Base-by-base conservation (phyloP, 805 yeast species). In the Yamadazyma takamatsuzukensis region DNA sequence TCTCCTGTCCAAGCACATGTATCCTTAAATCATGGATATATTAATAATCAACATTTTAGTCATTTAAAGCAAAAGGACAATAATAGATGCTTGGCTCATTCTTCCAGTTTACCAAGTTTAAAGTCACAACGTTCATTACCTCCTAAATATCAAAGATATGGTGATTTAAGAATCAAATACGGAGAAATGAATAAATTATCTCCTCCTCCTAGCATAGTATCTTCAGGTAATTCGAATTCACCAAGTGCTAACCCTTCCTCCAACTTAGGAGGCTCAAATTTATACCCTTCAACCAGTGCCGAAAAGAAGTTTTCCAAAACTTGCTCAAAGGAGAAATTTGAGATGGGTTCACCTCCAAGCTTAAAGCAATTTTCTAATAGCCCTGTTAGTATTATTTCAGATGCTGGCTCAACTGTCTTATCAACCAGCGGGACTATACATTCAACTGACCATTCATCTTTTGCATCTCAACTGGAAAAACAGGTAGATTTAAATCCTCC, bases 381-480 rank as follows among this genome's bases (percentile, higher is more conserved):
- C 30, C 62, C 62, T 2, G 39, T 51, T 4, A 54, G 59, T 27
- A 42, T 51, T 6, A 42, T 43, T 13, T 56, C 61, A 1, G 60
- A 50, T 22, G 39, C 48, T 5, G 51, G 58, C n/a, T 51, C 60
- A 4, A 49, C 59, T 14, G 47, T 54, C 11, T 43, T 54, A 15
- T 56, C 61, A 2, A 45, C 51, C 14, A 51, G 37, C 31, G 56
- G 54, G 8, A 54, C 63, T 1, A 40, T 49, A 10, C 59, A 48
- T 21, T 53, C 59, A 5, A 56, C 64, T 3, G 62, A 56, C 26
- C 55, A 52, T 37, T 55, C 61, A 2, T 39, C 44, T 3, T 30
- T 54, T 14, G 26, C 40, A 3, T 50, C 53, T 12, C 54, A 47
- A 14, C 39, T 22, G n/a, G 18, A 18, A 27, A 29, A 33, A 27